Evolutionary conservation across 352 stramenopile genomes (phyloP).

Genomic region (Globisporangium paddicum): DNA sequence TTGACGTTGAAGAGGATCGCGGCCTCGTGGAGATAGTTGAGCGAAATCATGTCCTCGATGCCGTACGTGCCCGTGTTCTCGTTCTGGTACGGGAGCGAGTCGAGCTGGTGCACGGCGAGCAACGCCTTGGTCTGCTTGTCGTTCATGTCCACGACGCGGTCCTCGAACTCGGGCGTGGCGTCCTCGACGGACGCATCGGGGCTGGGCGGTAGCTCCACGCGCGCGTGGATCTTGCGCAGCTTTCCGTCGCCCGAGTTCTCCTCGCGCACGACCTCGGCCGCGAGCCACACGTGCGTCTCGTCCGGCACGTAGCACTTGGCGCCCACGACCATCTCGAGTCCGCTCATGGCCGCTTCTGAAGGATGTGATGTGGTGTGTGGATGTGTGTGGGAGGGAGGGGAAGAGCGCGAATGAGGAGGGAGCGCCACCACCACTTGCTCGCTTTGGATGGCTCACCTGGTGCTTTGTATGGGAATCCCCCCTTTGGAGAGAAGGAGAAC

Average conservation of each 20-base stretch:
- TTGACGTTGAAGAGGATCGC: constrained; percentile 90
- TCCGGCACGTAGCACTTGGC: constrained; percentile 86
- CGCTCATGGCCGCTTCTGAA: constrained; percentile 17
- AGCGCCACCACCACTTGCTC: background rate
- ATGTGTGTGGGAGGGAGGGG: background rate
- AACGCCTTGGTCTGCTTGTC: constrained; percentile 70
- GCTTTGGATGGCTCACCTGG: too few species aligned
- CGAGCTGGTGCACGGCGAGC: constrained; percentile 64
- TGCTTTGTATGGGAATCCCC: too few species aligned
- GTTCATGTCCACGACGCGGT: constrained; percentile 67
- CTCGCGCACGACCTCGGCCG: constrained; percentile 67
- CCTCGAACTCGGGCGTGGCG: constrained; percentile 22
- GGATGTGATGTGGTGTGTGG: background rate
- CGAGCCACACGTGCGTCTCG: constrained; percentile 81
- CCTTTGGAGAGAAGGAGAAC: background rate
- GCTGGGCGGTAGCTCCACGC: constrained; percentile 45
- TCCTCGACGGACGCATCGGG: constrained; percentile 12
- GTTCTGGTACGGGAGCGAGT: constrained; percentile 84
- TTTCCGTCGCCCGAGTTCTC: constrained; percentile 57
- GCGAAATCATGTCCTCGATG: constrained; percentile 84
- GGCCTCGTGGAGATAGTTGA: constrained; percentile 90
- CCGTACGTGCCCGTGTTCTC: constrained; percentile 55
- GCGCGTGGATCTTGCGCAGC: constrained; percentile 60
- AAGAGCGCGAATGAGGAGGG: constrained; percentile 1
- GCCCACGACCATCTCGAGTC: constrained; percentile 59